Base-by-base conservation (phyloP, 192 early-diverging fungal genomes). In the Linnemannia schmuckeri region DNA sequence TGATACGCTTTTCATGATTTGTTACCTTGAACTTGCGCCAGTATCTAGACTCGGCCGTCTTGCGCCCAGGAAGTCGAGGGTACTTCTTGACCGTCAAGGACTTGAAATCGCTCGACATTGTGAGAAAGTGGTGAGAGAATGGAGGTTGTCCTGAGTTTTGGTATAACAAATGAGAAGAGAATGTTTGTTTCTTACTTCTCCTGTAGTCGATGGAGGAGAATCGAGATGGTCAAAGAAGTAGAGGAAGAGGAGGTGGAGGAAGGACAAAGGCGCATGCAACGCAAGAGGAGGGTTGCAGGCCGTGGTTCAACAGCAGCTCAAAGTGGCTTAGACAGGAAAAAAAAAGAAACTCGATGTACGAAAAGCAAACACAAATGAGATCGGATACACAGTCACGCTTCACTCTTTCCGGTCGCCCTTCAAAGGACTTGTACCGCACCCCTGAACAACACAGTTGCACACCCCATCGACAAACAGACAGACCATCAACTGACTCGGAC, bases 1-100 rank as follows among this genome's bases (percentile, higher is more conserved):
- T 52, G 49, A 52, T 4, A 1, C 20, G 5, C 20, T 52, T 52
- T 52, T 17, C 17, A 52, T 15, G 0, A 22, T 52, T 38, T 17
- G 13, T 87, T 89, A 93, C 94, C 89, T 95, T 95, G 87, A 97
- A 96, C 89, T 90, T 90, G 82, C 92, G 93, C 96, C 96, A 97
- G 85, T 94, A 95, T 88, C 89, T 93, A 38, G 91, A 86, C 84
- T 96, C 96, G 24, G 91, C 86, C 4, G 92, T 89, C 81, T 89
- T 87, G 49, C 92, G 89, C 85, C 89, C 90, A 72, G 90, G 83
- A n/a, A 89, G 75, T 72, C 92, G 89, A 63, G 91, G 89, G 38
- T 89, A 90, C 79, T 93, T 93, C 54, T 91, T 92, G 57, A 90
- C 80, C 49, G 91, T 88, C 71, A 92, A 76, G 73, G 93, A 90